A percentile compares a stretch with the other conserved stretches of the same genome.
Conservation (phyloP, 306 rosid species). For the Trifolium repens region DNA sequence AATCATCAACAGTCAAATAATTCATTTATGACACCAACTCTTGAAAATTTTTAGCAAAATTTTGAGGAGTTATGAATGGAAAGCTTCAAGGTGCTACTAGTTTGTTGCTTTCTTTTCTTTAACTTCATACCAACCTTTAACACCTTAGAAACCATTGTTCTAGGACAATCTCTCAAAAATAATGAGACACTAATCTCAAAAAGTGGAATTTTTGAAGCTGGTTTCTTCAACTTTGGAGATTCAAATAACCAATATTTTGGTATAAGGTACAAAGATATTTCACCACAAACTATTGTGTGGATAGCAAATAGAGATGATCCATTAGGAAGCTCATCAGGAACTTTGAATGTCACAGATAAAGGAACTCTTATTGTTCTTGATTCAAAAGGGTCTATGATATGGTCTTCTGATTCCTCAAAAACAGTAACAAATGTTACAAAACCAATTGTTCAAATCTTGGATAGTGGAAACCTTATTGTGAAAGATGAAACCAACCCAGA, state of each 20-base stretch:
- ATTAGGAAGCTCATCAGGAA: constrained; percentile 34
- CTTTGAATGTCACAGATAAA: constrained; percentile 32
- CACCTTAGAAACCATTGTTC: constrained; percentile 25
- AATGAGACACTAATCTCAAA: constrained; percentile 37
- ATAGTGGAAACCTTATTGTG: constrained; percentile 50
- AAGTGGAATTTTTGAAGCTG: constrained; percentile 35
- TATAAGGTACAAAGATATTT: constrained; percentile 39
- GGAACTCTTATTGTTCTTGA: constrained; percentile 38
- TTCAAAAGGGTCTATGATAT: constrained; percentile 9
- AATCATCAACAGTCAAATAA: not conserved
- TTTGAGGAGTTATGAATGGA: constrained; percentile 27
- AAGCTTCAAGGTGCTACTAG: constrained; percentile 32
- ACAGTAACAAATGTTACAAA: not conserved
- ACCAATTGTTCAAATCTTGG: constrained; percentile 46
- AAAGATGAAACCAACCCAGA: constrained; percentile 23
- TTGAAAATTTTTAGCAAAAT: not conserved
- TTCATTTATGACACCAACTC: not conserved
- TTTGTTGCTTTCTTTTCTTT: constrained; percentile 19
- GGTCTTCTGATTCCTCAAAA: constrained; percentile 40
- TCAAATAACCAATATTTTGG: constrained; percentile 38
- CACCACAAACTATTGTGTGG: constrained; percentile 47
- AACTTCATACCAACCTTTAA: constrained; percentile 29
- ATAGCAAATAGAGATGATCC: constrained; percentile 45
- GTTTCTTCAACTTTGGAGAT: constrained; percentile 43
- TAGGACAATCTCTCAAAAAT: constrained; percentile 33